Evolutionary conservation across 345 rosid species (phyloP).

Genomic region (Hevea brasiliensis): DNA sequence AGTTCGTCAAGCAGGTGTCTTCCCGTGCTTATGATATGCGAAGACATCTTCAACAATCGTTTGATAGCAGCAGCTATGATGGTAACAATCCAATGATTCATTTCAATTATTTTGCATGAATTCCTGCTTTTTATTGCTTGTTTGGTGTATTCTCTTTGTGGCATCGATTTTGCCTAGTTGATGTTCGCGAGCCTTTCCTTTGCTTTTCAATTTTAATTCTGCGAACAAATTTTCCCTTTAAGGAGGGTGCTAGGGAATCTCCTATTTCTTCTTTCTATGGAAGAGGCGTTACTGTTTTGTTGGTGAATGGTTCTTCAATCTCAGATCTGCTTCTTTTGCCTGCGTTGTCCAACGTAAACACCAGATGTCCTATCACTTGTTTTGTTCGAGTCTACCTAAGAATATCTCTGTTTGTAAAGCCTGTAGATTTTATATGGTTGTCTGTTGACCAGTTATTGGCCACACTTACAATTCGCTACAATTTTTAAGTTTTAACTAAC

Average conservation of each 20-base stretch:
- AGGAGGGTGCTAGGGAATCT: not conserved
- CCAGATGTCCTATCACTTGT: too few relatives aligned
- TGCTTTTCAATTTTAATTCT: not conserved
- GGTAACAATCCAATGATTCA: conserved; percentile 39
- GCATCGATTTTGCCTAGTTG: not conserved
- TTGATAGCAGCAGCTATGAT: conserved; percentile 88
- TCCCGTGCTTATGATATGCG: conserved; percentile 99
- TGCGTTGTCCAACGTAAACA: too few relatives aligned
- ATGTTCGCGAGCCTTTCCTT: not conserved
- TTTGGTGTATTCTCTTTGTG: not conserved
- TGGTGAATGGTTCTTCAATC: not conserved
- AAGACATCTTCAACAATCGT: conserved; percentile 71
- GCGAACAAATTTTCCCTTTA: not conserved
- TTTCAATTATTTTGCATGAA: not conserved
- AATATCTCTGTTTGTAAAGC: too few relatives aligned
- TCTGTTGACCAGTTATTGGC: too few relatives aligned
- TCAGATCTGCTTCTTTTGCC: too few relatives aligned
- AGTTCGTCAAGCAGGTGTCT: conserved; percentile 79
- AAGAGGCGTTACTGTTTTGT: not conserved
- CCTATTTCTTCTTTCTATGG: not conserved
- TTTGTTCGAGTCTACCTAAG: too few relatives aligned
- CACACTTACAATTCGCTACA: too few relatives aligned
- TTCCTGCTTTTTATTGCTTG: too few relatives aligned
- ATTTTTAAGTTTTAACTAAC: too few relatives aligned
- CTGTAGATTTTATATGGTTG: too few relatives aligned